A percentile compares a stretch with the other conserved stretches of the same genome.
Evolutionary conservation across 176 grass and related monocot species (phyloP).

Genomic region (Oryza glaberrima): DNA sequence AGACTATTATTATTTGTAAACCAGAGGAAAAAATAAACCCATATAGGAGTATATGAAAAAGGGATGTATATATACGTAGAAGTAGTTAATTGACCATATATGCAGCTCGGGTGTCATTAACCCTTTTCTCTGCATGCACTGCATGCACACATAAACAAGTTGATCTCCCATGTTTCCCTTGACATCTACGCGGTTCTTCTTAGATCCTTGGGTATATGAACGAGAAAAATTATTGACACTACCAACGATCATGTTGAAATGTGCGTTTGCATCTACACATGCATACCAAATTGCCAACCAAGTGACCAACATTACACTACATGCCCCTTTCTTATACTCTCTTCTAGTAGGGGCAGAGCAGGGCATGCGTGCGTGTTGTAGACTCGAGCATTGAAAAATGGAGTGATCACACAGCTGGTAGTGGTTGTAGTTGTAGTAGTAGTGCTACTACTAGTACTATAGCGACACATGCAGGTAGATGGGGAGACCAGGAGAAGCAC

Average conservation of each 20-base stretch:
- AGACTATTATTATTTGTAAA: not conserved
- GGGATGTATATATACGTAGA: not conserved
- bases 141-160: constrained; percentile 29
- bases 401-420: not conserved
- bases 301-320: constrained; percentile 43
- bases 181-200: constrained; percentile 27
- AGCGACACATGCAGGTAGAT: not conserved
- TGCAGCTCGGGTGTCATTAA: not conserved
- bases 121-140: constrained; percentile 20
- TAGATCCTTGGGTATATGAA: constrained; percentile 7
- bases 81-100: not conserved
- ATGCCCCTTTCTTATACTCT: constrained; percentile 38
- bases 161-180: constrained; percentile 32
- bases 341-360: constrained; percentile 19
- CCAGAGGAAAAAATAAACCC: not conserved
- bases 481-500: constrained; percentile 55
- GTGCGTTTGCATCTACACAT: not conserved
- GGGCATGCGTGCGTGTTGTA: not conserved
- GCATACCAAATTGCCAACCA: constrained; percentile 3
- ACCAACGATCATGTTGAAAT: not conserved
- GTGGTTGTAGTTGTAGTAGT: not conserved
- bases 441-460: not conserved
- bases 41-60: not conserved
- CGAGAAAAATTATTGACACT: not conserved
- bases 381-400: not conserved